Base-by-base conservation (phyloP, 2,329 filamentous ascomycete genomes). In the Purpureocillium takamizusanense region DNA sequence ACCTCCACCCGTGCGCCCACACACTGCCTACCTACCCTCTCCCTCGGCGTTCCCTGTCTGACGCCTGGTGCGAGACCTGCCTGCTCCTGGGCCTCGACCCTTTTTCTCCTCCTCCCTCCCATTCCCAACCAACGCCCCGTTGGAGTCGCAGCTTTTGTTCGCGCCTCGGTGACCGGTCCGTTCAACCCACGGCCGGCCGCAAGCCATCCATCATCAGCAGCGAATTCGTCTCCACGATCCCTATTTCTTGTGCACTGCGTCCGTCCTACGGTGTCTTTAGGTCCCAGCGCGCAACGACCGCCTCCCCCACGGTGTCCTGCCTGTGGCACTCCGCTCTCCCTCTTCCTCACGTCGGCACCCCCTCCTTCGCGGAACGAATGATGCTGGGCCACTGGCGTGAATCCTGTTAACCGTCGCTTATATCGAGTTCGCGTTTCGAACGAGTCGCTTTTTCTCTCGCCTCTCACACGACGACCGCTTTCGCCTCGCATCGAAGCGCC, bases 391-490 rank as follows among this genome's bases (percentile, higher is more conserved):
- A n/a, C 18, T 12, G 15, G 31, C 29, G 7, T 33, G 23, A 37
- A 37, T 34, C 35, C 35, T 33, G 33, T 38, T 42, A 34, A 44
- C 25, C 29, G 28, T 31, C 27, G 34, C 31, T 36, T 25, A 28
- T 34, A 21, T 28, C 21, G 21, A 29, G 10, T 10, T 30, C 30
- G 25, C 28, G 21, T 35, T 23, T 35, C 35, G 35, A 16, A 31
- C 28, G 17, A 37, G 30, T 28, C 17, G 4, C 30, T 27, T 14
- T 13, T 17, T 16, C 7, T 25, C 12, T 14, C 16, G 28, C 28
- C 21, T 30, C 25, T 15, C 13, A 17, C 41, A 16, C 18, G 17
- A 31, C 32, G n/a, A 21, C 13, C 21, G n/a, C 21, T 10, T 10
- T 25, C 21, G 21, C 10, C 6, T 25, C 18, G 5, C 36, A 17